Conservation (phyloP, 2,329 filamentous ascomycete genomes). For the Gnomoniopsis sp. region DNA sequence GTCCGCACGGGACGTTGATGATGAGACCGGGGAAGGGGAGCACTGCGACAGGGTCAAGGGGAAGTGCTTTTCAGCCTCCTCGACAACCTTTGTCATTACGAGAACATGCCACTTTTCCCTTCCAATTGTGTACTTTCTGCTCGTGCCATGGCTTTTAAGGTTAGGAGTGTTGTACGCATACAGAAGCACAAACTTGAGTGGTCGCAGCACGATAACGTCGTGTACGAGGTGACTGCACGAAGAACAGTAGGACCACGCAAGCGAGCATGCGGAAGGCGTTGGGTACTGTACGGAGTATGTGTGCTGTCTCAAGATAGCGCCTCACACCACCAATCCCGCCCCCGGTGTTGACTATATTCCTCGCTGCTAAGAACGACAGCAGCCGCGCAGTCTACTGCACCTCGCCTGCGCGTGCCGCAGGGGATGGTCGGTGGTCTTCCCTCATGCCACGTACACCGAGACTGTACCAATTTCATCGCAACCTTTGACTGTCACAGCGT, state of each 20-base stretch:
- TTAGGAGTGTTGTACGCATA: neutral
- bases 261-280: neutral
- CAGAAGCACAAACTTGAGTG: neutral
- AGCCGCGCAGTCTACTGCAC: constrained; percentile 3
- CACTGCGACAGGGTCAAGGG: neutral
- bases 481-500: neutral
- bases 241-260: neutral
- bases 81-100: neutral
- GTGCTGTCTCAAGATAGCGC: constrained; percentile 5
- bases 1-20: constrained; percentile 10
- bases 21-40: constrained; percentile 2
- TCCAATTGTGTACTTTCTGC: neutral
- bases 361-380: neutral
- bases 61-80: constrained; percentile 11
- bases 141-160: neutral
- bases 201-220: neutral
- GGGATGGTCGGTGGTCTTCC: neutral
- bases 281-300: neutral
- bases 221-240: neutral
- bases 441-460: neutral
- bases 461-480: neutral
- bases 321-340: too few relatives aligned
- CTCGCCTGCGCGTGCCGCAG: constrained; percentile 12
- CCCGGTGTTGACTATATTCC: neutral
- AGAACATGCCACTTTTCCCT: neutral